Evolutionary conservation across 208 protist genomes (phyloP).

Genomic region (Crithidia sp.): DNA sequence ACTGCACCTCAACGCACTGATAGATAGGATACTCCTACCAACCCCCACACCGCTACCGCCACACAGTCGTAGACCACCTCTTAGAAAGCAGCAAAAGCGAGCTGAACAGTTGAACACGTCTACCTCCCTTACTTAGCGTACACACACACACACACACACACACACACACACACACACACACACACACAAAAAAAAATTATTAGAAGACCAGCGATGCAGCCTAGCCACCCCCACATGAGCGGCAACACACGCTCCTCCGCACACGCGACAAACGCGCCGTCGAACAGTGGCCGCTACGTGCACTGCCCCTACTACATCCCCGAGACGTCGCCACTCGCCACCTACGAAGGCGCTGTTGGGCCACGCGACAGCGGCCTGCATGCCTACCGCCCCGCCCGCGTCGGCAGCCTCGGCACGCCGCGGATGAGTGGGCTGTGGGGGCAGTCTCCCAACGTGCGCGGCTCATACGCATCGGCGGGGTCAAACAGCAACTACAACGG

Average conservation of each 20-base stretch:
- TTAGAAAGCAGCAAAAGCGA: too few relatives aligned
- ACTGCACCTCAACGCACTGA: too few relatives aligned
- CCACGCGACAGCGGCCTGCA: background rate
- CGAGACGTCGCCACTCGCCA: constrained; percentile 1
- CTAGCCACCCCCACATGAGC: background rate
- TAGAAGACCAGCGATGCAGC: background rate
- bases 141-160: too few relatives aligned
- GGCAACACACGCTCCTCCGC: constrained; percentile 2
- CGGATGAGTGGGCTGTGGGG: constrained; percentile 21
- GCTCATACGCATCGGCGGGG: constrained; percentile 1
- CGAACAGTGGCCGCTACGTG: constrained; percentile 5
- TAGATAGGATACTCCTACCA: too few relatives aligned
- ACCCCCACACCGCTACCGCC: too few relatives aligned
- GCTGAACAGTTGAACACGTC: too few relatives aligned
- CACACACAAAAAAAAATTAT: too few relatives aligned
- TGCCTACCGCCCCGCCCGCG: background rate
- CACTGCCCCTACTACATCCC: constrained; percentile 23
- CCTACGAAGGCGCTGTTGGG: background rate
- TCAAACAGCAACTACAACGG: constrained; percentile 9
- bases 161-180: too few relatives aligned
- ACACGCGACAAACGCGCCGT: background rate
- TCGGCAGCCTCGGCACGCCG: constrained; percentile 43
- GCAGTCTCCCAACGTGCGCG: background rate
- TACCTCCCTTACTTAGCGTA: too few relatives aligned
- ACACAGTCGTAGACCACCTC: too few relatives aligned